Evolutionary conservation across 164 flowering plant species (phyloP), one percentile per base, ranked within the genome.

Genomic region (Nymphaea colorata): DNA sequence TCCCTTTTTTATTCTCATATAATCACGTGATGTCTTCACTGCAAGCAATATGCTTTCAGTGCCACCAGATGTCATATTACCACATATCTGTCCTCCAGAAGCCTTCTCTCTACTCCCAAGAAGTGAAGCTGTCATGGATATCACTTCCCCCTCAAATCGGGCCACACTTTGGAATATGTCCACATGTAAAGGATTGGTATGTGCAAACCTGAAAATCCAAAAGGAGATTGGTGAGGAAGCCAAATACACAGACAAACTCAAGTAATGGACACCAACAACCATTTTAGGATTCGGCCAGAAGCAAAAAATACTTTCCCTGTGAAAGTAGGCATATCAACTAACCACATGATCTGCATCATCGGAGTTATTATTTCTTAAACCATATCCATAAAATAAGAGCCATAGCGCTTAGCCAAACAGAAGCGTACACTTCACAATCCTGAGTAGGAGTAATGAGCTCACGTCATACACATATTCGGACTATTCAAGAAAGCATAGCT

Each of bases 51-150:
- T 94, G 74, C 99, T 94, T 76, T 94, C 99, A 67, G 97, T 91
- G 65, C 99, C 99, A 65, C 99, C 97, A 59, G 99, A 94, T 59
- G 99, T 94, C 99, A 94, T 94, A 80, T 94, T 94, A 71, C 97
- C 99, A 84, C 99, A 94, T 3, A 94, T 78, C 79, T 91, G 83
- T 74, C 95, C 93, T 66, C 95, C 99, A 68, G 96, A 87, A 69
- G 79, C 73, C 76, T 82, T 88, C 66, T 83, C 93, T 75, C 83
- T 85, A 72, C 97, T 84, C 43, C 97, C 99, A 61, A 94, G 86
- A 44, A 94, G 74, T 51, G 93, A 85, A 75, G 97, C 96, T 3
- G 97, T 91, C 99, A 94, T 94, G 67, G 95, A 89, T 70, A 94
- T 95, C 62, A 91, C 96, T 82, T 94, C 99, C 42, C 84, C 83